Evolutionary conservation across 305 asterid genomes (phyloP).

Genomic region (Withania somnifera): DNA sequence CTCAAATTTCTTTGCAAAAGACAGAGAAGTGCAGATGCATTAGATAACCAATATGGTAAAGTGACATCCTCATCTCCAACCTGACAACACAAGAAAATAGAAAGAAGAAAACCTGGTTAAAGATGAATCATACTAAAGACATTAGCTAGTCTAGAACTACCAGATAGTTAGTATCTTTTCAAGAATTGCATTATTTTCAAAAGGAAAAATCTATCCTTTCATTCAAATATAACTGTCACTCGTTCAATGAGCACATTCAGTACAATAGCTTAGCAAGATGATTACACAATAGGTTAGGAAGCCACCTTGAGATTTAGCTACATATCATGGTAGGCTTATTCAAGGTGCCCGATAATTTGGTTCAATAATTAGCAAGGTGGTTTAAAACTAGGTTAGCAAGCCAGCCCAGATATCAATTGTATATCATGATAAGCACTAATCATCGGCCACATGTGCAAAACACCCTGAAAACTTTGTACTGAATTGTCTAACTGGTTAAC

Average conservation of each 20-base stretch:
- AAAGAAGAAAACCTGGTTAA: neutral
- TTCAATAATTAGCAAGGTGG: neutral
- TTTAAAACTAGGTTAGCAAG: neutral
- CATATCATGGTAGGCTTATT: neutral
- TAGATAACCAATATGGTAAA: slow-evolving; percentile 93
- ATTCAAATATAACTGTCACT: neutral
- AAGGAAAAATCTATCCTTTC: neutral
- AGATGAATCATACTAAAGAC: neutral
- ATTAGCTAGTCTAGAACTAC: neutral
- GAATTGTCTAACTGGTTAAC: neutral
- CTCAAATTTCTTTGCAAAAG: slow-evolving; percentile 85
- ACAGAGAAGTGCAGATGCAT: slow-evolving; percentile 88
- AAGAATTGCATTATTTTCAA: neutral
- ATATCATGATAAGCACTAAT: neutral
- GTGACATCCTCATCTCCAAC: slow-evolving; percentile 60
- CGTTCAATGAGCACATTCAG: neutral
- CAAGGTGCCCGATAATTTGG: neutral
- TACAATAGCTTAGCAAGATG: neutral
- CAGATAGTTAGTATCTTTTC: neutral
- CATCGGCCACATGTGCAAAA: neutral
- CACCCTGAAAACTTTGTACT: neutral
- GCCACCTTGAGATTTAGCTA: neutral
- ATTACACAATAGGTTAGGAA: neutral
- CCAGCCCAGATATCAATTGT: neutral
- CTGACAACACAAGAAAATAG: slow-evolving; percentile 24